Evolutionary conservation across 2,329 filamentous ascomycete genomes (phyloP).

Genomic region (Alternaria hordeiaustralica): DNA sequence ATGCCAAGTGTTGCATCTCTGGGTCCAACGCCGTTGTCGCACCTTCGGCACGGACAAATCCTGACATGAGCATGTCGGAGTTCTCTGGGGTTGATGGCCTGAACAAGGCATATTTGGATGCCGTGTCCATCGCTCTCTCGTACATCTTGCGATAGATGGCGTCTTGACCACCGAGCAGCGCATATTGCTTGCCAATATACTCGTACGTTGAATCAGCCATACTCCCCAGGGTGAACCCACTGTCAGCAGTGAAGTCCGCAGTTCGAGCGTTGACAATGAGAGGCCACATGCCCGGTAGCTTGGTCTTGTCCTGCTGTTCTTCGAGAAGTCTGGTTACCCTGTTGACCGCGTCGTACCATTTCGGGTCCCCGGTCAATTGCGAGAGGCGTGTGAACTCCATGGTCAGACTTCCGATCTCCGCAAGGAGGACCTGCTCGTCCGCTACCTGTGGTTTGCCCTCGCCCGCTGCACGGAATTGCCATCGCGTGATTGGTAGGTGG

Average conservation of each 20-base stretch:
- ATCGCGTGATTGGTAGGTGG: slow-evolving; percentile 74
- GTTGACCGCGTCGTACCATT: slow-evolving; percentile 56
- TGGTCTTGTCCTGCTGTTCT: slow-evolving; percentile 51
- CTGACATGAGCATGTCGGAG: slow-evolving; percentile 56
- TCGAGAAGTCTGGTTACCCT: slow-evolving; percentile 53
- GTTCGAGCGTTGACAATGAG: slow-evolving; percentile 51
- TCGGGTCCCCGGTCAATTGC: slow-evolving; percentile 53
- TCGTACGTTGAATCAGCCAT: slow-evolving; percentile 51
- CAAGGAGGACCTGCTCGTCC: slow-evolving; percentile 51
- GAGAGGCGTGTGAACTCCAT: slow-evolving; percentile 58
- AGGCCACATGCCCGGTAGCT: slow-evolving; percentile 58
- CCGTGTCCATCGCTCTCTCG: slow-evolving; percentile 56
- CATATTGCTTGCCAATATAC: slow-evolving; percentile 48
- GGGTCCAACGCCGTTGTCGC: slow-evolving; percentile 50
- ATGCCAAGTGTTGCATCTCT: slow-evolving; percentile 64
- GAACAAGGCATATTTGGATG: slow-evolving; percentile 55
- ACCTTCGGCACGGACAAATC: slow-evolving; percentile 49
- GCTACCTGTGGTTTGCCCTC: slow-evolving; percentile 49
- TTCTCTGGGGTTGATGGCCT: slow-evolving; percentile 57
- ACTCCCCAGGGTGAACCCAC: slow-evolving; percentile 42
- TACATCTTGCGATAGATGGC: slow-evolving; percentile 62
- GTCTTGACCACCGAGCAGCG: slow-evolving; percentile 53
- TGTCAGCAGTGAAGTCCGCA: slow-evolving; percentile 51
- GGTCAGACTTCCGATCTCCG: slow-evolving; percentile 56
- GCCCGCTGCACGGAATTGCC: slow-evolving; percentile 50